These are phyloP conservation scores for Xylaria acuta DNA, from an alignment of 495 filamentous ascomycete genomes.

Conservation along the genomic window DNA sequence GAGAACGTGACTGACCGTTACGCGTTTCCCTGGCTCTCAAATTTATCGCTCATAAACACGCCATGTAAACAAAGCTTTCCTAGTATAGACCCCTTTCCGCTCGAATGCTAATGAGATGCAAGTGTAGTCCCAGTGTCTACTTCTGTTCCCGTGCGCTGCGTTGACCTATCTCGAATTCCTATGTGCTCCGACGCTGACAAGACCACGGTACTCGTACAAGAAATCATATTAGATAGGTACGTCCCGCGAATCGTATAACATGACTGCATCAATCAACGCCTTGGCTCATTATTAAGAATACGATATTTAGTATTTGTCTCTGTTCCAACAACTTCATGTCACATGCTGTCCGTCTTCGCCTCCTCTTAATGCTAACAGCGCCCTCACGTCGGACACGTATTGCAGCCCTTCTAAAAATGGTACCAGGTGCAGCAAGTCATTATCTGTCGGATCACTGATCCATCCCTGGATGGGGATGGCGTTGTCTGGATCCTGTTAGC, in stretches of 20 bases:
- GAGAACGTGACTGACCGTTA: neutral
- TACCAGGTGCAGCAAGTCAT: slow-evolving; percentile 87
- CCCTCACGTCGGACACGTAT: slow-evolving; percentile 93
- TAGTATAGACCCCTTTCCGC: neutral
- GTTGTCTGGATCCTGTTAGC: slow-evolving; percentile 69
- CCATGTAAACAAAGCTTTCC: neutral
- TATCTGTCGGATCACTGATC: slow-evolving; percentile 90
- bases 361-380: slow-evolving; percentile 83
- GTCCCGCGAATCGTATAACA: neutral
- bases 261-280: neutral
- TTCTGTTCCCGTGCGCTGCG: neutral
- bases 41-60: neutral
- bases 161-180: neutral
- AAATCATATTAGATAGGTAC: neutral
- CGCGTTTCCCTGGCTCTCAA: neutral
- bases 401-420: slow-evolving; percentile 95
- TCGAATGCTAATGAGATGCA: neutral
- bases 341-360: slow-evolving; percentile 71
- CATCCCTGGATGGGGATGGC: slow-evolving; percentile 92
- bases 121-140: neutral
- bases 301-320: slow-evolving; percentile 27
- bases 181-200: neutral
- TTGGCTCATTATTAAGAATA: slow-evolving; percentile 27
- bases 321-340: slow-evolving; percentile 17
- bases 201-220: neutral